A percentile compares a stretch with the other conserved stretches of the same genome.
phyloP scores from a whole-genome alignment of 768 basidiomycete species.

The Sporobolomyces phaffii region DNA sequence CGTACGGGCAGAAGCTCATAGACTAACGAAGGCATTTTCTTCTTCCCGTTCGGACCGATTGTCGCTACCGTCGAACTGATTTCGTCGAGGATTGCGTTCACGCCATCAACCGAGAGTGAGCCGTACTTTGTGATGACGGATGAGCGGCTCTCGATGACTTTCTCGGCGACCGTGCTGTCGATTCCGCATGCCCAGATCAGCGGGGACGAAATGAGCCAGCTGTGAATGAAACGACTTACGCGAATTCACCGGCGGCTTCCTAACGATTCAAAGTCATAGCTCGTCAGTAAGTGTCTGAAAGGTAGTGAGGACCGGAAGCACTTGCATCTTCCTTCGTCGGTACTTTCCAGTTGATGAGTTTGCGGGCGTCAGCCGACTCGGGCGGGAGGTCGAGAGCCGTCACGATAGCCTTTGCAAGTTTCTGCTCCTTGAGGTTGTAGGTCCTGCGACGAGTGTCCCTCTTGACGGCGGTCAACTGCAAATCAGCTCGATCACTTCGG shows the following conservation, averaged over 20 bases:
- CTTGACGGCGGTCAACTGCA: slow-evolving; percentile 48
- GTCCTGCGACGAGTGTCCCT: slow-evolving; percentile 88
- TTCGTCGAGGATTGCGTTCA: slow-evolving; percentile 76
- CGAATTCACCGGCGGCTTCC: slow-evolving; percentile 34
- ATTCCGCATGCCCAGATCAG: too few relatives aligned
- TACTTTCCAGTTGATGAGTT: slow-evolving; percentile 72
- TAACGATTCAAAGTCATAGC: too few relatives aligned
- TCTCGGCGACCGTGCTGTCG: slow-evolving; percentile 65
- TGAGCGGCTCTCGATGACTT: slow-evolving; percentile 76
- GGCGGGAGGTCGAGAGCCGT: slow-evolving; percentile 75
- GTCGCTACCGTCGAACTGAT: slow-evolving; percentile 51
- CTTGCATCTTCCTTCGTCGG: slow-evolving; percentile 46
- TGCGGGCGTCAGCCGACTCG: slow-evolving; percentile 40
- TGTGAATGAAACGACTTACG: slow-evolving; percentile 2
- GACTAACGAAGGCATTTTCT: slow-evolving; percentile 47
- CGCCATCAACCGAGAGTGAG: slow-evolving; percentile 67
- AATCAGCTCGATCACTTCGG: slow-evolving; percentile 60
- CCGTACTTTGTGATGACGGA: slow-evolving; percentile 63
- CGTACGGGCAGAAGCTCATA: slow-evolving; percentile 42
- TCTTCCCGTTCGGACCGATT: slow-evolving; percentile 1
- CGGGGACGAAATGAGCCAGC: too few relatives aligned
- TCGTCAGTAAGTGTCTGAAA: too few relatives aligned
- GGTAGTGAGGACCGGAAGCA: not conserved
- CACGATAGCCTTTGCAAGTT: slow-evolving; percentile 86
- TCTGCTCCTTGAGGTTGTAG: slow-evolving; percentile 92